Conservation (phyloP, 192 early-diverging fungal species). For the Dispira parvispora region DNA sequence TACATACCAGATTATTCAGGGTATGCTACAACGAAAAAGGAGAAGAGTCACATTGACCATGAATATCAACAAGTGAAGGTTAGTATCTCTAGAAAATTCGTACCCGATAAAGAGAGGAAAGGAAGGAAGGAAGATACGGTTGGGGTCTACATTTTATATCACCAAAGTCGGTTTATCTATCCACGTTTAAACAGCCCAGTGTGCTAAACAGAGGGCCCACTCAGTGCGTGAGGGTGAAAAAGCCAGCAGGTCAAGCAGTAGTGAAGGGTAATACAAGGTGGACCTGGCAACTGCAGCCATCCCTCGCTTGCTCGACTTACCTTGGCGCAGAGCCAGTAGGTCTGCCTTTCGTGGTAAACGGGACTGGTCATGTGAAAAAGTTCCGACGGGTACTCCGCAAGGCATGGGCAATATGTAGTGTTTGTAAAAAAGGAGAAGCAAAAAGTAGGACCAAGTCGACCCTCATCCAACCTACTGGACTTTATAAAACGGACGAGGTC, state of each 20-base stretch:
- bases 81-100: background rate
- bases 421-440: no score
- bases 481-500: no score
- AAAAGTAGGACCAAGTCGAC: no score
- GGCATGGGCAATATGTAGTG: no score
- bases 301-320: conserved; percentile 11
- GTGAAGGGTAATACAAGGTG: background rate
- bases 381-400: no score
- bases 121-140: background rate
- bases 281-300: background rate
- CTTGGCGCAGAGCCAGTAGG: conserved; percentile 31
- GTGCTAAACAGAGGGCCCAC: background rate
- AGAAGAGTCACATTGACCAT: background rate
- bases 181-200: background rate
- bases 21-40: conserved; percentile 19
- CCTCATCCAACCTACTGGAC: no score
- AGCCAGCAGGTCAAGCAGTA: background rate
- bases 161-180: background rate
- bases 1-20: conserved; percentile 33
- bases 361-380: conserved; percentile 13
- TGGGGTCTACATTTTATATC: background rate
- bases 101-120: background rate
- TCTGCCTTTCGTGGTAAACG: conserved; percentile 30
- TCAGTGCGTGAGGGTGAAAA: no score
- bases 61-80: background rate